Conservation (phyloP, 192 early-diverging fungal genomes). For the Spizellomyces sp. region DNA sequence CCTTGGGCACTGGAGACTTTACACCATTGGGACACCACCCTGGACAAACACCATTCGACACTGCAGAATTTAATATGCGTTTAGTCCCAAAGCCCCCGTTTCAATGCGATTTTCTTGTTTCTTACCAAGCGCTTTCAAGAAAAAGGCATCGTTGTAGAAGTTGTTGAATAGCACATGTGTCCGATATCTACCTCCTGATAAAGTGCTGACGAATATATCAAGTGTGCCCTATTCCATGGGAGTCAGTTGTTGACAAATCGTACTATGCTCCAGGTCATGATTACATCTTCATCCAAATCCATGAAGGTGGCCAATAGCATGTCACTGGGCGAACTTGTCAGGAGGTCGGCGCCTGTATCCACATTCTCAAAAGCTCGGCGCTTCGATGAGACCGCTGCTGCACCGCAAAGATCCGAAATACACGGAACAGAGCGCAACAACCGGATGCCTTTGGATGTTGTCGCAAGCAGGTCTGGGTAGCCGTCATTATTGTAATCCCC, state of each 20-base stretch:
- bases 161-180: slow-evolving; percentile 77
- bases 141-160: slow-evolving; percentile 93
- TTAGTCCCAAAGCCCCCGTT: too few species aligned
- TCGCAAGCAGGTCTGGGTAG: slow-evolving; percentile 83
- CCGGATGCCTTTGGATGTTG: slow-evolving; percentile 61
- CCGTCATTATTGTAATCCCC: slow-evolving; percentile 91
- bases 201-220: slow-evolving; percentile 75
- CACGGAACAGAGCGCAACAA: slow-evolving; percentile 72
- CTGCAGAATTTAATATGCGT: slow-evolving; percentile 3
- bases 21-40: slow-evolving; percentile 50
- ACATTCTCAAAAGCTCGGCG: slow-evolving; percentile 69
- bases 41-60: slow-evolving; percentile 68
- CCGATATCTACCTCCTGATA: slow-evolving; percentile 39
- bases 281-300: slow-evolving; percentile 90
- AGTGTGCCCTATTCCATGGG: slow-evolving; percentile 62
- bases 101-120: background rate
- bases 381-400: slow-evolving; percentile 43
- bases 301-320: slow-evolving; percentile 70
- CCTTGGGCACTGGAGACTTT: slow-evolving; percentile 46
- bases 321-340: slow-evolving; percentile 51
- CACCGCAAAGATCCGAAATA: slow-evolving; percentile 42
- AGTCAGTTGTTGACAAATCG: background rate
- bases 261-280: slow-evolving; percentile 20
- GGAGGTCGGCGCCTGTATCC: slow-evolving; percentile 60
- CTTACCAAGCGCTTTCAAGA: slow-evolving; percentile 77